phyloP scores from a whole-genome alignment of 305 asterid genomes.

The Plantago rigida region DNA sequence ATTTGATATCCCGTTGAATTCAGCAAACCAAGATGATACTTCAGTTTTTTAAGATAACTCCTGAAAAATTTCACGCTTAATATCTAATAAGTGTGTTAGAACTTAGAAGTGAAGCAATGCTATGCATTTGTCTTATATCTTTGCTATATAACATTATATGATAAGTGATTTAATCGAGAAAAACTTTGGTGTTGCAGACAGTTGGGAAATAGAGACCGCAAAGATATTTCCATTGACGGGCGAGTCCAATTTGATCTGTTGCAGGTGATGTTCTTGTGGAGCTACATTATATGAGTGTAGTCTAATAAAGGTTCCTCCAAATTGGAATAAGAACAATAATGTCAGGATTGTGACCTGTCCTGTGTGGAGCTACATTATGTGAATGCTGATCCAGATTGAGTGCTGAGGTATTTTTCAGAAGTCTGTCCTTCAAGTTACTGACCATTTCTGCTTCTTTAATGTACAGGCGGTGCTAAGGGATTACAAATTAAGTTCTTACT shows the following conservation, averaged over 20 bases:
- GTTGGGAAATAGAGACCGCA: constrained; percentile 89
- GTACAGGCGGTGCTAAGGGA: constrained; percentile 88
- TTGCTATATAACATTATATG: not conserved
- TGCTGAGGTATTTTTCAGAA: constrained; percentile 1
- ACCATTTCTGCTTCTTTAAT: constrained; percentile 25
- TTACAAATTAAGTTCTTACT: constrained; percentile 86
- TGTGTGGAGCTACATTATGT: no score
- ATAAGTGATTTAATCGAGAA: constrained; percentile 29
- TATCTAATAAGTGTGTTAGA: no score
- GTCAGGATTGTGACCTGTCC: no score
- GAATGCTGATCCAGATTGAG: no score
- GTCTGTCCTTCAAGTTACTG: constrained; percentile 17
- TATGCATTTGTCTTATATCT: constrained; percentile 12
- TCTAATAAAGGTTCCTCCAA: no score
- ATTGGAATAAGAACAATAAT: no score
- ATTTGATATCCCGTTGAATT: no score
- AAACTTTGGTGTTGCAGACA: constrained; percentile 59
- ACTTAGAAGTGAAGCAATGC: no score
- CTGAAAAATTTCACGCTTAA: no score
- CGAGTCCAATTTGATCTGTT: constrained; percentile 96
- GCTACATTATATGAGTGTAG: constrained; percentile 8
- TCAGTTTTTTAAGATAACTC: no score
- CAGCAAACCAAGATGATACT: no score
- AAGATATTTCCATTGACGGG: constrained; percentile 90
- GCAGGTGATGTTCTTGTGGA: constrained; percentile 49